Percentiles rank a stretch among this genome's conserved stretches.
Conservation (phyloP, 352 stramenopile genomes). For the Globisporangium mamillatum region DNA sequence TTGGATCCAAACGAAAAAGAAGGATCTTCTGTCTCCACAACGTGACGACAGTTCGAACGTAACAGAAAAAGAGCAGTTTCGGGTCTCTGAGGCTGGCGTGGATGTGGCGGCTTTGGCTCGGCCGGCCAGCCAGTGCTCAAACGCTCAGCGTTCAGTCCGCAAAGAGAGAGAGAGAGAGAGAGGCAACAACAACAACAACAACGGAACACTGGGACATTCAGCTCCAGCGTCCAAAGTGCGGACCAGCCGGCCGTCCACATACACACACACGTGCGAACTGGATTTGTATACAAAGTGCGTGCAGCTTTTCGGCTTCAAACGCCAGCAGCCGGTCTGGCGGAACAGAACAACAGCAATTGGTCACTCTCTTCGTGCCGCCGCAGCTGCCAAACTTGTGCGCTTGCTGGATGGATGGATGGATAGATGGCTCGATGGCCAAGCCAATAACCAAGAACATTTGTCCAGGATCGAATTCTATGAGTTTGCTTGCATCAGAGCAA, state of each 20-base stretch:
- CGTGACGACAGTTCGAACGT: not conserved
- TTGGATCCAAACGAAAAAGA: not conserved
- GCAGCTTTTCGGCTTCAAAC: constrained; percentile 3
- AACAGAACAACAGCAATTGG: constrained; percentile 4
- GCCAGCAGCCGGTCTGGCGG: not conserved
- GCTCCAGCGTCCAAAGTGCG: not conserved
- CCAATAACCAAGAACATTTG: not conserved
- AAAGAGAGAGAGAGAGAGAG: not conserved
- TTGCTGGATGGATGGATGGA: not conserved
- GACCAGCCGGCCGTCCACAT: not conserved
- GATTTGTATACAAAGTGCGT: constrained; percentile 5
- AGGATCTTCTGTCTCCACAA: constrained; percentile 4
- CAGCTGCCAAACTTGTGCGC: not conserved
- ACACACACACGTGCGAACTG: not conserved
- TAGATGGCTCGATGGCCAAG: not conserved
- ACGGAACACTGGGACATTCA: not conserved
- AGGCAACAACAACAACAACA: not conserved
- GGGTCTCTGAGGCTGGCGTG: not conserved
- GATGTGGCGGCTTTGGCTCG: not conserved
- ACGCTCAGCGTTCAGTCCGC: not conserved
- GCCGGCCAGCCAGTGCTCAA: not conserved
- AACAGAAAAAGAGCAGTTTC: not conserved
- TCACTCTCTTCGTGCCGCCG: not conserved
- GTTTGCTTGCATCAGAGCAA: not conserved
- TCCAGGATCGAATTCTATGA: not conserved